Base-by-base conservation (phyloP, 768 basidiomycete genomes). In the Suillus subluteus region DNA sequence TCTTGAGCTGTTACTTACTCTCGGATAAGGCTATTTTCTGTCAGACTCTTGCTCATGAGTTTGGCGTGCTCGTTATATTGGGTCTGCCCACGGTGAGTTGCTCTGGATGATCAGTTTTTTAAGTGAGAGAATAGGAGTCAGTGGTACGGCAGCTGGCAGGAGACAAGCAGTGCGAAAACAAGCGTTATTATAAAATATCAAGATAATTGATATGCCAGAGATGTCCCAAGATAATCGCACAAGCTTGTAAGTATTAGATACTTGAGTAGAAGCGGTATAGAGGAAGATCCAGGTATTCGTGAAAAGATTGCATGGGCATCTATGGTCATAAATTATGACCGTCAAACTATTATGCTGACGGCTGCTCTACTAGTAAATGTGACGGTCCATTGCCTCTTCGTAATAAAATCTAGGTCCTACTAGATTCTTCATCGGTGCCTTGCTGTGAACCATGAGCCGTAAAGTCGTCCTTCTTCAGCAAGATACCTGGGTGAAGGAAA, bases 401-500 rank as follows among this genome's bases (percentile, higher is more conserved):
- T 35, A 35, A 11, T 12, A 35, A n/a, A n/a, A n/a, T 13, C 21
- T 32, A 35, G 9, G 30, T 38, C 35, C 40, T 23, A 30, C 58
- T 59, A 41, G 58, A 9, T 26, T 59, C 58, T 7, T 59, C 41
- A 40, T 59, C 38, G 4, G 3, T 4, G 4, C 11, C 3, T 43
- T 38, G 40, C 2, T 30, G 41, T 59, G 59, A 26, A 44, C 6
- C 9, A 18, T 18, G 18, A 41, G 26, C 18, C 7, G 18, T 8
- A 18, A 11, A 6, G 13, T 43, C 40, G 1, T 40, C 40, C 1
- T 23, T 23, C 37, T 48, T 38, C 23, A 85, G 73, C 30, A 84
- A 74, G 26, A 72, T 62, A 5, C 81, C 83, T 8, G 85, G 85
- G 69, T 85, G 83, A 64, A 80, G 74, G 65, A 85, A 54, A 72